Evolutionary conservation across 257 asterid genomes (phyloP).

Genomic region (Linderniella brevidens): DNA sequence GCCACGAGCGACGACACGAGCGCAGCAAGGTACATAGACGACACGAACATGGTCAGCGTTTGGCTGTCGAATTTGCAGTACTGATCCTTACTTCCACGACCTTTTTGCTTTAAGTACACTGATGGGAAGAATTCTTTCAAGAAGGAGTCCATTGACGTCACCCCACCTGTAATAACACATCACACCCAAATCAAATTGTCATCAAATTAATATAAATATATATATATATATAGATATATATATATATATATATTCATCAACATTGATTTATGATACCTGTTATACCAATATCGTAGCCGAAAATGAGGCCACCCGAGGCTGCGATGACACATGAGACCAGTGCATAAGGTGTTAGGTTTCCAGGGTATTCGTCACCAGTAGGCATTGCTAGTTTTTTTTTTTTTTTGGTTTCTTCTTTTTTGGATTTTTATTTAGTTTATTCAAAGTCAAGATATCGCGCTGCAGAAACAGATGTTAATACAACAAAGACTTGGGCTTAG

Average conservation of each 20-base stretch:
- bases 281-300: constrained; percentile 5
- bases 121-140: constrained; percentile 50
- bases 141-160: constrained; percentile 76
- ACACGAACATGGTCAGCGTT: constrained; percentile 66
- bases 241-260: neutral
- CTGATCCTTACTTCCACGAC: constrained; percentile 35
- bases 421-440: constrained; percentile 19
- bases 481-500: too few species aligned
- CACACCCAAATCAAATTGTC: neutral
- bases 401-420: too few species aligned
- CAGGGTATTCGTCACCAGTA: neutral
- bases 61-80: constrained; percentile 73
- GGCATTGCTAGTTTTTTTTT: too few species aligned
- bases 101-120: constrained; percentile 29
- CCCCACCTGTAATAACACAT: constrained; percentile 37
- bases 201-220: too few species aligned
- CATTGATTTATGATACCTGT: neutral
- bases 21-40: constrained; percentile 68
- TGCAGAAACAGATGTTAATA: too few species aligned
- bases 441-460: too few species aligned
- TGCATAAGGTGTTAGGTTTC: constrained; percentile 1
- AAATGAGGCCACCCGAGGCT: constrained; percentile 4
- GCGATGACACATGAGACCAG: constrained; percentile 2
- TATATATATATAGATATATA: neutral
- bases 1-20: constrained; percentile 51